Evolutionary conservation across 257 asterid species (phyloP).

Genomic region (Eucommia ulmoides): DNA sequence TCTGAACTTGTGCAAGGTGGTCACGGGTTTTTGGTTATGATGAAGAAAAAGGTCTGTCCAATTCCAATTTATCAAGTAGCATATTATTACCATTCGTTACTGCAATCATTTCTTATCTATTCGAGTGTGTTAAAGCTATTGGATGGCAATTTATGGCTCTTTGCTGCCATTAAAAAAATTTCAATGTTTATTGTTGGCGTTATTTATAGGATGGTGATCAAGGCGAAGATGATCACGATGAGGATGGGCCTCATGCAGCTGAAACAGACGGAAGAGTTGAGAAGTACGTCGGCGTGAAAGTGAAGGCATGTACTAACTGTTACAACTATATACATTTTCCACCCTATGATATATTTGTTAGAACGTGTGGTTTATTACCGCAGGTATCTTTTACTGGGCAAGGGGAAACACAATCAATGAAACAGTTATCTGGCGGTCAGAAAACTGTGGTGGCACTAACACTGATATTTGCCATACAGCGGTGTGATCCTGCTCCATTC

Average conservation of each 20-base stretch:
- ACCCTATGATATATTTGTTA: background rate
- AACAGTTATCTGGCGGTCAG: conserved; percentile 96
- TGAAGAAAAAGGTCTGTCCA: conserved; percentile 95
- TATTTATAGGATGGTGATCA: conserved; percentile 64
- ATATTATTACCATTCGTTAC: background rate
- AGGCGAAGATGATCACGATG: conserved; percentile 66
- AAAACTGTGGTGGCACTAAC: conserved; percentile 96
- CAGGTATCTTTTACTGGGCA: conserved; percentile 98
- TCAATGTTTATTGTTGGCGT: background rate
- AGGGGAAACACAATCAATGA: conserved; percentile 98
- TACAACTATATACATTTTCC: conserved; percentile 4
- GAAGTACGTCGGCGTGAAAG: conserved; percentile 95
- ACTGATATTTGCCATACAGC: conserved; percentile 88
- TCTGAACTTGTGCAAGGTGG: conserved; percentile 99
- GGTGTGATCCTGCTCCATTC: conserved; percentile 99
- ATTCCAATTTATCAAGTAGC: conserved; percentile 6
- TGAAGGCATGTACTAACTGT: conserved; percentile 51
- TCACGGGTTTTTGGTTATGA: conserved; percentile 82
- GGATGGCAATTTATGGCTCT: too few relatives aligned
- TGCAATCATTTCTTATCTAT: background rate
- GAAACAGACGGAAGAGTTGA: conserved; percentile 85
- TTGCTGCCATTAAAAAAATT: too few relatives aligned
- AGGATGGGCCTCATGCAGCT: conserved; percentile 66
- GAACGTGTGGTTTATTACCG: conserved; percentile 5
- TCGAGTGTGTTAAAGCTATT: too few relatives aligned